Evolutionary conservation across 2,329 filamentous ascomycete genomes (phyloP).

Genomic region (Dryadomyces quercivorus): DNA sequence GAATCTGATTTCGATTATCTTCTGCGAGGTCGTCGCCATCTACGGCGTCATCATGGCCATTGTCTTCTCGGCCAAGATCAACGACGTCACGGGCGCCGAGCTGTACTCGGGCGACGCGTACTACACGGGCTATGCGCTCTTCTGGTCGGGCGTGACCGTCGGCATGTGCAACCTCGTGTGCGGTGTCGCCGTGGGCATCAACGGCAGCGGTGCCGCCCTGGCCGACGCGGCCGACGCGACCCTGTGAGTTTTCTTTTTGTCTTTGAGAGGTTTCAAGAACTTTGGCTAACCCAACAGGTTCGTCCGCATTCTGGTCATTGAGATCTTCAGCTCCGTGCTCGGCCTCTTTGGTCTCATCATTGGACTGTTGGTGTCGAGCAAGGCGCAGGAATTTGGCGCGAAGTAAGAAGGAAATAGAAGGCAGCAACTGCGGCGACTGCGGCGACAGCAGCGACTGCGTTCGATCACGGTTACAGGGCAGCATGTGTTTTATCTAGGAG

Average conservation of each 20-base stretch:
- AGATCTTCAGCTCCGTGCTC: constrained; percentile 97
- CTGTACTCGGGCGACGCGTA: constrained; percentile 68
- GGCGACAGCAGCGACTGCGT: not conserved
- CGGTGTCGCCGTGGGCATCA: constrained; percentile 93
- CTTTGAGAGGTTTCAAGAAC: not conserved
- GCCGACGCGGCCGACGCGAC: constrained; percentile 88
- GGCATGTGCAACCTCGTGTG: constrained; percentile 94
- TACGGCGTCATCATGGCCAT: constrained; percentile 99
- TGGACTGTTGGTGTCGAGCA: constrained; percentile 75
- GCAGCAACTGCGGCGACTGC: not conserved
- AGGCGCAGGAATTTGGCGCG: constrained; percentile 61
- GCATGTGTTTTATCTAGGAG: no score
- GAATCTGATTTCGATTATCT: constrained; percentile 99
- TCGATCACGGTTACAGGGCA: no score
- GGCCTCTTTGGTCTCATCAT: constrained; percentile 95
- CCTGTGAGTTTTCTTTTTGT: constrained; percentile 72
- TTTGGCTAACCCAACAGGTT: constrained; percentile 46
- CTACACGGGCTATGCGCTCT: constrained; percentile 90
- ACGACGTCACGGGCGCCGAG: constrained; percentile 47
- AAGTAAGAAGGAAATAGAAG: constrained; percentile 1
- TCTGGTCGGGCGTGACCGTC: constrained; percentile 92
- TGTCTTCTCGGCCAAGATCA: constrained; percentile 85
- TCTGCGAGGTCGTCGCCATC: constrained; percentile 98
- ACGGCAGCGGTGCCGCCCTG: constrained; percentile 89
- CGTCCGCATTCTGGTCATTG: constrained; percentile 96